Evolutionary conservation across 2,329 filamentous ascomycete genomes (phyloP).

Genomic region (Exophiala bonariae): DNA sequence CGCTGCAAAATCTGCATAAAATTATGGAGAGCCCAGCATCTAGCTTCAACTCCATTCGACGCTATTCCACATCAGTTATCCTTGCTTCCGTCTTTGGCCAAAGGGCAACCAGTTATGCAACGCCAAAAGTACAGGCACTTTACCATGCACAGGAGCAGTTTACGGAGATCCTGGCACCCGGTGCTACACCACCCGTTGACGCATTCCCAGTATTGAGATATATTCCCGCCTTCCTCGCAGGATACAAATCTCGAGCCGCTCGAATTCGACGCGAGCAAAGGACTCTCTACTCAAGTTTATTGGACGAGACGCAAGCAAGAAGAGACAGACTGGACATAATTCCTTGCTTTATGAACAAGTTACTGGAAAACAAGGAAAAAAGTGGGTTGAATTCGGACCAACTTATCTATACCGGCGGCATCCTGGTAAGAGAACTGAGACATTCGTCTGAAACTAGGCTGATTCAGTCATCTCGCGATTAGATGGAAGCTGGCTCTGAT

Average conservation of each 20-base stretch:
- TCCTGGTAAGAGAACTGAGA: conserved; percentile 7
- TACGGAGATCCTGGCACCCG: conserved; percentile 3
- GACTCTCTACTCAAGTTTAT: conserved; percentile 3
- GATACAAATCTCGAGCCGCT: conserved; percentile 42
- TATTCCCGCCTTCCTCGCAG: conserved; percentile 44
- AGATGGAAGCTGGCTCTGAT: conserved; percentile 48
- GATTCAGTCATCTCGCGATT: too few species aligned
- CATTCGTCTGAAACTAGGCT: too few species aligned
- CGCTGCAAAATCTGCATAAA: conserved; percentile 1
- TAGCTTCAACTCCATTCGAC: conserved; percentile 7
- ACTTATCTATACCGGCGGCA: conserved; percentile 9
- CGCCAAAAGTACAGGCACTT: conserved; percentile 7
- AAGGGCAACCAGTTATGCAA: conserved; percentile 7
- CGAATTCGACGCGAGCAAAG: conserved; percentile 24
- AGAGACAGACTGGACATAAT: neutral
- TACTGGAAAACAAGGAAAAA: conserved; percentile 7
- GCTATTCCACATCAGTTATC: conserved; percentile 14
- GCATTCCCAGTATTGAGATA: conserved; percentile 45
- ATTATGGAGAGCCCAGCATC: conserved; percentile 4
- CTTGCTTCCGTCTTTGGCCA: conserved; percentile 13
- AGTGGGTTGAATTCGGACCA: conserved; percentile 7
- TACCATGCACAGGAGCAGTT: conserved; percentile 11
- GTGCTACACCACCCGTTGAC: conserved; percentile 36
- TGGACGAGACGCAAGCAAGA: conserved; percentile 8
- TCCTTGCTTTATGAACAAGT: conserved; percentile 19